Percentiles rank a stretch among this genome's conserved stretches.
phyloP scores from a whole-genome alignment of 2,329 filamentous ascomycete genomes.

The Chlorencoelia australis region DNA sequence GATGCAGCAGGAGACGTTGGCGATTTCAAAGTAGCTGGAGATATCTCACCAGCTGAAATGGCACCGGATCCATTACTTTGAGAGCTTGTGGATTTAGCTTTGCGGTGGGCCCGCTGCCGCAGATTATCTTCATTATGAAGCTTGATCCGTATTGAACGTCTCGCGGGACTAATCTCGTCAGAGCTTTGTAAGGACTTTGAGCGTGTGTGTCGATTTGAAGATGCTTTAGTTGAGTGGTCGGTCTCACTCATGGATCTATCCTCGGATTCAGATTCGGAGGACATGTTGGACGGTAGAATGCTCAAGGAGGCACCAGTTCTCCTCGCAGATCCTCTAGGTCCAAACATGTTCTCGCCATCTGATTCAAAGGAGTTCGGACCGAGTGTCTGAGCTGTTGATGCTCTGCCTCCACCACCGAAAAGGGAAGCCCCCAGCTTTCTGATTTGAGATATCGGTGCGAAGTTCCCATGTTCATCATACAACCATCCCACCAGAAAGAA shows the following conservation, averaged over 20 bases:
- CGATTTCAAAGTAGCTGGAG: constrained; percentile 78
- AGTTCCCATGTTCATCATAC: constrained; percentile 68
- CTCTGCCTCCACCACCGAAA: constrained; percentile 35
- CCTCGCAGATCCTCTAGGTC: constrained; percentile 12
- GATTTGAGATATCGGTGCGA: constrained; percentile 67
- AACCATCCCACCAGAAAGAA: constrained; percentile 77
- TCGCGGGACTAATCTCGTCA: constrained; percentile 57
- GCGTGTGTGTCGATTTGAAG: constrained; percentile 41
- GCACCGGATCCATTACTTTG: constrained; percentile 31
- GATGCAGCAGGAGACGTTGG: constrained; percentile 71
- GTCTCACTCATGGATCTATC: constrained; percentile 23
- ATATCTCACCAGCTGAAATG: constrained; percentile 35
- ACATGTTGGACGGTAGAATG: constrained; percentile 52
- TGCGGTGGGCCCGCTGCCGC: constrained; percentile 62
- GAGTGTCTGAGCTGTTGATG: constrained; percentile 26
- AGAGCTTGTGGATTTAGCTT: constrained; percentile 39
- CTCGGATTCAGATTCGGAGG: constrained; percentile 56
- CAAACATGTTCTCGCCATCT: constrained; percentile 2
- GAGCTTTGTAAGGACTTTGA: constrained; percentile 49
- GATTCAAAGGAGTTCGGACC: constrained; percentile 21
- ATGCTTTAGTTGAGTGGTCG: constrained; percentile 11
- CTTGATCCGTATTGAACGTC: constrained; percentile 84
- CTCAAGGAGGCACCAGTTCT: constrained; percentile 13
- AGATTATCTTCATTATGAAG: constrained; percentile 71
- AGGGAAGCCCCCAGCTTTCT: constrained; percentile 44